Conservation (phyloP, 108 stramenopile species). For the Skeletonema grethae region DNA sequence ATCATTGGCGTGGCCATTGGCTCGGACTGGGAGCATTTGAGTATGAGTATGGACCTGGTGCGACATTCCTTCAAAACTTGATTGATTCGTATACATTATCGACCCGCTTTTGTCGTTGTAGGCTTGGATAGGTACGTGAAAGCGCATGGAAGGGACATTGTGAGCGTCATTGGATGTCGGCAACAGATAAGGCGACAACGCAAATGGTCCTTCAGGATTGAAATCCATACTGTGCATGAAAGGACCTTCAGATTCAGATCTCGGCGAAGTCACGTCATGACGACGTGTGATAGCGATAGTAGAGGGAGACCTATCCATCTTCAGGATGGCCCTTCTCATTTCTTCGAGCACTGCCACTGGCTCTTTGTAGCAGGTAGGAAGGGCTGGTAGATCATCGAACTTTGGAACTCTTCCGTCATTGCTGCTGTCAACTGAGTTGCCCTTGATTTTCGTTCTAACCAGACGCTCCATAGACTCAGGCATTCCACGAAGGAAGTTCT, state of each 20-base stretch:
- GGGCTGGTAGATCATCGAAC: neutral
- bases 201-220: neutral
- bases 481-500: constrained; percentile 13
- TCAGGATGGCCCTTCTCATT: neutral
- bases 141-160: neutral
- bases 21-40: too few relatives aligned
- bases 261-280: too few relatives aligned
- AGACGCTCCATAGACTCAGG: constrained; percentile 1
- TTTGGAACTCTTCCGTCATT: neutral
- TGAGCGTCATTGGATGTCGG: neutral
- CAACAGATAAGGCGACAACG: too few relatives aligned
- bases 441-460: constrained; percentile 1
- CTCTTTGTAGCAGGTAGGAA: neutral
- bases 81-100: neutral
- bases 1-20: too few relatives aligned
- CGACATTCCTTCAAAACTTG: neutral
- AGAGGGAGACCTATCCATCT: neutral
- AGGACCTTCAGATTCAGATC: too few relatives aligned
- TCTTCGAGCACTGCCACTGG: neutral
- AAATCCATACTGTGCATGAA: too few relatives aligned
- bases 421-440: neutral
- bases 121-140: neutral
- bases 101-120: neutral
- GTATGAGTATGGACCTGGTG: neutral
- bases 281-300: neutral